phyloP scores from a whole-genome alignment of 1,284 basidiomycete species.

The Irpex rosettiformis region DNA sequence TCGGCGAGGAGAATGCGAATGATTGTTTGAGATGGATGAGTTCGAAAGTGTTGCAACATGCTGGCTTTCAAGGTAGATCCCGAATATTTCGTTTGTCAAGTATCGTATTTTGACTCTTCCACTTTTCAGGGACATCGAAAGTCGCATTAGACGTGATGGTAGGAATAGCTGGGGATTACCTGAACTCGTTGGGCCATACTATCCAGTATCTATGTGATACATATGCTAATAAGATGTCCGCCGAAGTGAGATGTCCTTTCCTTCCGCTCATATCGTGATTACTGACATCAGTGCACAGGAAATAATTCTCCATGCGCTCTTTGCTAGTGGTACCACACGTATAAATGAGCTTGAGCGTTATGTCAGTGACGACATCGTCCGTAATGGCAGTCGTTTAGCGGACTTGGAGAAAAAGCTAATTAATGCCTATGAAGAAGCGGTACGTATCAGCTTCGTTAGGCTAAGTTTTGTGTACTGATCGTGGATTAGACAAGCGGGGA shows the following conservation, averaged over 20 bases:
- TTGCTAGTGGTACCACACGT: constrained; percentile 80
- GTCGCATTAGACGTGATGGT: constrained; percentile 80
- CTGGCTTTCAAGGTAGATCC: constrained; percentile 80
- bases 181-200: constrained; percentile 85
- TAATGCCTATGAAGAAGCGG: constrained; percentile 77
- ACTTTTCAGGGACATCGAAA: constrained; percentile 53
- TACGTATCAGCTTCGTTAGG: constrained; percentile 32
- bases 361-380: constrained; percentile 85
- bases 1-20: constrained; percentile 53
- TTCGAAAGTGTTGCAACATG: constrained; percentile 77
- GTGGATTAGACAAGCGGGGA: constrained; percentile 50
- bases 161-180: constrained; percentile 76
- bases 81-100: constrained; percentile 5
- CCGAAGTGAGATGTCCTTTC: constrained; percentile 57
- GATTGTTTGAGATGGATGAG: constrained; percentile 69
- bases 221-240: constrained; percentile 72
- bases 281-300: constrained; percentile 48
- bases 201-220: constrained; percentile 82
- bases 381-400: constrained; percentile 72
- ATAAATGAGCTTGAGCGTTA: constrained; percentile 82
- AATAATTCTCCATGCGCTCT: constrained; percentile 87
- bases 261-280: constrained; percentile 8
- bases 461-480: background rate
- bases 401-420: constrained; percentile 87
- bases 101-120: background rate